phyloP scores from a whole-genome alignment of 164 flowering plant genomes.

The Aristolochia contorta region DNA sequence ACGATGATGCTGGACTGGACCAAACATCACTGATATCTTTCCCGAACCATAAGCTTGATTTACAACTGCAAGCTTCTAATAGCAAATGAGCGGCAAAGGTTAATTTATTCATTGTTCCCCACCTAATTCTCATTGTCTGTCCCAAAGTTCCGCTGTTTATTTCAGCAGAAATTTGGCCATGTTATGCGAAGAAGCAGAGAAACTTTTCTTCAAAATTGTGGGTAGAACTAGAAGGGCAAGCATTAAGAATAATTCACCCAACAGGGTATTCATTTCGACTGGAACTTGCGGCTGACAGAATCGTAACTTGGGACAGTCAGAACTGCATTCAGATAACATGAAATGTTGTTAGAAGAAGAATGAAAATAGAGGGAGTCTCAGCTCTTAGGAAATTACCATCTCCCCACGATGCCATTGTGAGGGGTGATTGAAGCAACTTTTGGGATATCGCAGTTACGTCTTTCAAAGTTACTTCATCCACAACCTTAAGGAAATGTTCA shows the following conservation, averaged over 20 bases:
- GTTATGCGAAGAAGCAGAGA: background rate
- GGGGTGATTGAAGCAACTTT: conserved; percentile 62
- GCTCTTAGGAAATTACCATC: conserved; percentile 40
- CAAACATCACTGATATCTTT: too few relatives aligned
- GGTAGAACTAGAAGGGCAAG: background rate
- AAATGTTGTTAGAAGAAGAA: background rate
- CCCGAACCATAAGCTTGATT: too few relatives aligned
- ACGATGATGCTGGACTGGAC: too few relatives aligned
- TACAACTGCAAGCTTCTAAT: too few relatives aligned
- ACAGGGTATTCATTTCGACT: conserved; percentile 23
- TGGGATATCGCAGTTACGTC: conserved; percentile 46
- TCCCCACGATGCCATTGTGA: conserved; percentile 89
- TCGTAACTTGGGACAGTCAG: conserved; percentile 64
- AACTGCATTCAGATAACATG: conserved; percentile 33
- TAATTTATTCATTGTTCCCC: conserved; percentile 6
- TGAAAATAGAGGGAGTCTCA: background rate
- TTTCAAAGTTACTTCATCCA: conserved; percentile 49
- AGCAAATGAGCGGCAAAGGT: background rate
- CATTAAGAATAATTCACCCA: background rate
- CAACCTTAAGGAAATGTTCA: conserved; percentile 54
- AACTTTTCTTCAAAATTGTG: conserved; percentile 4
- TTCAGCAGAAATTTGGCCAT: background rate
- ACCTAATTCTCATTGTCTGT: background rate
- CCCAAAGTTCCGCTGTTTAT: background rate
- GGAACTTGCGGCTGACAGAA: conserved; percentile 56